These are phyloP conservation scores for Rubia peregrina DNA, from an alignment of 305 asterid genomes.

Conservation along the genomic window DNA sequence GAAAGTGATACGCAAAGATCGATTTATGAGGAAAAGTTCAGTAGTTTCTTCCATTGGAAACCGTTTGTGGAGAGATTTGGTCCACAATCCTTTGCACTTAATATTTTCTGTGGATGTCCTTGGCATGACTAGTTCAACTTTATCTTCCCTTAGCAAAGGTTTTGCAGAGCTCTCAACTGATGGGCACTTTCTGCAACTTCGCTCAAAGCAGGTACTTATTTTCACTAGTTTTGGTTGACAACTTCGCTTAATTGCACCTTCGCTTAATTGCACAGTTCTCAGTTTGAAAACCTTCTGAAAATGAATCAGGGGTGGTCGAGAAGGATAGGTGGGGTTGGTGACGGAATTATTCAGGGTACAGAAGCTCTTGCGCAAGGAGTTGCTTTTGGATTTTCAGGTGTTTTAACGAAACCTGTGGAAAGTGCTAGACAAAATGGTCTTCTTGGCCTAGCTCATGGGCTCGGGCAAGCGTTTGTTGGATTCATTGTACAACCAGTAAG, in stretches of 20 bases:
- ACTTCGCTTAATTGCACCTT: conserved; percentile 7
- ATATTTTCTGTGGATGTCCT: conserved; percentile 92
- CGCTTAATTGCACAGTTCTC: conserved; percentile 12
- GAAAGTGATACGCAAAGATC: conserved; percentile 71
- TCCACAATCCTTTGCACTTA: conserved; percentile 91
- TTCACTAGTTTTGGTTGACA: conserved; percentile 20
- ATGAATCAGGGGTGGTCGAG: conserved; percentile 75
- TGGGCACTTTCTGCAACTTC: conserved; percentile 91
- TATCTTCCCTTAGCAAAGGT: conserved; percentile 97
- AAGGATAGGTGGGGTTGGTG: conserved; percentile 98
- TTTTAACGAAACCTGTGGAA: conserved; percentile 88
- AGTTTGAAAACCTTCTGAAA: conserved; percentile 15
- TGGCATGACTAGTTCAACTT: conserved; percentile 96
- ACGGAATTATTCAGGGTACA: conserved; percentile 93
- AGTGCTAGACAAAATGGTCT: conserved; percentile 94
- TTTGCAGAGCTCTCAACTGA: conserved; percentile 98
- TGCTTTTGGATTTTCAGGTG: conserved; percentile 95
- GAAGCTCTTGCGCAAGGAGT: conserved; percentile 99
- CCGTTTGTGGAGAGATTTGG: conserved; percentile 92
- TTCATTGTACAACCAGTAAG: conserved; percentile 90
- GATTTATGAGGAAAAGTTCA: conserved; percentile 86
- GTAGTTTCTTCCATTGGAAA: conserved; percentile 62
- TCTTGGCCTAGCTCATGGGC: conserved; percentile 96
- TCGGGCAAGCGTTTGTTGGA: conserved; percentile 91
- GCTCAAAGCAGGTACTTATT: conserved; percentile 71